Base-by-base conservation (phyloP, 495 filamentous ascomycete genomes). In the Collariella sp. region DNA sequence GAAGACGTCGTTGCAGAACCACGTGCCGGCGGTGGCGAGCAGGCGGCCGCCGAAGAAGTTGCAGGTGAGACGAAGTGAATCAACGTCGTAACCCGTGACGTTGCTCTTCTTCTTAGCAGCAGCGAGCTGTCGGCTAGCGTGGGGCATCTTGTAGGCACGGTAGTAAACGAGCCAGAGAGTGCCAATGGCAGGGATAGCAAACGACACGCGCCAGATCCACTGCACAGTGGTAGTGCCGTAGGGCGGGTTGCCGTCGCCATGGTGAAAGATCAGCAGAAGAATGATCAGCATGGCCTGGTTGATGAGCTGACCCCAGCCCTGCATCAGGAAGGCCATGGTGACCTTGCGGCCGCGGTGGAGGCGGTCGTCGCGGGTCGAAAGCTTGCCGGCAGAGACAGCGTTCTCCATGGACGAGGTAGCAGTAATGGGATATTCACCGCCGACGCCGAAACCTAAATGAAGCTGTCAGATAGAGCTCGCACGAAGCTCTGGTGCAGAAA, bases 371-470 rank as follows among this genome's bases (percentile, higher is more conserved):
- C 82, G 83, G 54, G 89, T 91, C 9, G 89, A 96, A 34, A 96
- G 71, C 63, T 84, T 87, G 38, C 90, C 90, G 34, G 88, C 84
- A 18, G 85, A 82, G 36, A 91, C 83, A 12, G 88, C 85, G 61
- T 90, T 91, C 67, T 96, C 90, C 86, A 96, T 95, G 50, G 89
- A 88, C 19, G 85, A 87, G n/a, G 89, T 95, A 5, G 90, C 90
- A 19, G 90, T 95, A 78, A 95, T 96, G 35, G 90, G 90, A 66
- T 96, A 96, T 71, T 95, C 90, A 48, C 89, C 90, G 67, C 89
- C 90, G 50, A 96, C 89, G 62, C 90, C 90, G 56, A 95, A 79
- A 57, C 71, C 72, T 75, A 20, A 42, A 15, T 4, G 6, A n/a
- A 11, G 15, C 3, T 5, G 40, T 35, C 20, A 49, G 31, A n/a